Evolutionary conservation across 2,329 filamentous ascomycete genomes (phyloP).

Genomic region (Arthrobotrys iridis): DNA sequence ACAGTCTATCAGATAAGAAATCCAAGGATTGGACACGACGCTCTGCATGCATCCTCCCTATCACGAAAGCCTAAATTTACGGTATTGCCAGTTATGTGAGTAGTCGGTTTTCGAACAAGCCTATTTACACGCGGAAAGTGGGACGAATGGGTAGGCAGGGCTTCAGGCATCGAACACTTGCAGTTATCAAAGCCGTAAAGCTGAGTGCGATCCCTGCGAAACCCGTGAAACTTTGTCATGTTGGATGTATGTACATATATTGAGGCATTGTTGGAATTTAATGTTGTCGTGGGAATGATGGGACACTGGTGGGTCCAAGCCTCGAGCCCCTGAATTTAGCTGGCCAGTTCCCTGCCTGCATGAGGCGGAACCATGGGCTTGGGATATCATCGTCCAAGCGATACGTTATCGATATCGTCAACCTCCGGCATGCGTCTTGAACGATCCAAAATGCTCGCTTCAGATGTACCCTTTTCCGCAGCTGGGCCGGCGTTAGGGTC

Average conservation of each 20-base stretch:
- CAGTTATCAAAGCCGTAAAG: too few species aligned
- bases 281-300: slow-evolving; percentile 26
- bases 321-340: neutral
- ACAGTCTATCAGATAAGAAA: neutral
- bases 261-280: neutral
- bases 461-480: neutral
- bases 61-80: too few species aligned
- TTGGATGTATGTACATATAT: too few species aligned
- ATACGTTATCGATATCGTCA: neutral
- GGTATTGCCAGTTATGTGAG: too few species aligned
- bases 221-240: too few species aligned
- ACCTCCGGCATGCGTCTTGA: neutral
- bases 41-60: too few species aligned
- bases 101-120: neutral
- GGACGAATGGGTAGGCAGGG: too few species aligned
- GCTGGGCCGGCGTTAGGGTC: neutral
- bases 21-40: neutral
- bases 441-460: neutral
- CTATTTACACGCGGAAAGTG: neutral
- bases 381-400: too few species aligned
- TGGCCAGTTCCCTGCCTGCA: slow-evolving; percentile 16
- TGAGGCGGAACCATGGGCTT: slow-evolving; percentile 9
- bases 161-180: too few species aligned
- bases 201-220: too few species aligned
- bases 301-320: slow-evolving; percentile 1